Conservation (phyloP, 495 filamentous ascomycete species). For the Aspergillus ellipticus region DNA sequence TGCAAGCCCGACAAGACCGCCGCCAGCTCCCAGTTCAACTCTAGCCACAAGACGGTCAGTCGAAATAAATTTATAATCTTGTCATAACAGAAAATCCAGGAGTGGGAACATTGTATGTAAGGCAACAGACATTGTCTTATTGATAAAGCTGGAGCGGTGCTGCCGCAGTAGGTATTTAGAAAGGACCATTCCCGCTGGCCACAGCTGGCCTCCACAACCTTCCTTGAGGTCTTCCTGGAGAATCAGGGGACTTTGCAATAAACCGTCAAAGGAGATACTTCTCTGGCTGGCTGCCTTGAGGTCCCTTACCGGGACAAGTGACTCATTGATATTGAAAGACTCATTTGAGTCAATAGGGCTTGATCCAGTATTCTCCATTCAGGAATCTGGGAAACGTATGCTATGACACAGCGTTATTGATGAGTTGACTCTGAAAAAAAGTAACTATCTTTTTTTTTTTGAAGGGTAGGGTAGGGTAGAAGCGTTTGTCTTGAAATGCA, state of each 20-base stretch:
- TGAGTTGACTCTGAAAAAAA: no score
- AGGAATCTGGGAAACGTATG: background rate
- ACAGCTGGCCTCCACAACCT: constrained; percentile 88
- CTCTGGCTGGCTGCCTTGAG: constrained; percentile 63
- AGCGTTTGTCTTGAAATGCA: no score
- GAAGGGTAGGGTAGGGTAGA: no score
- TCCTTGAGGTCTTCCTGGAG: constrained; percentile 80
- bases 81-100: background rate
- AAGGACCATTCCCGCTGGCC: constrained; percentile 90
- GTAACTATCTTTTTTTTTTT: no score
- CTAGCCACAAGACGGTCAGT: constrained; percentile 42
- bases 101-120: constrained; percentile 10
- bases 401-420: background rate
- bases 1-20: constrained; percentile 72
- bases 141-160: constrained; percentile 54
- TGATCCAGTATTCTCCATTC: background rate
- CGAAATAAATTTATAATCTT: background rate
- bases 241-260: constrained; percentile 63
- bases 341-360: constrained; percentile 1
- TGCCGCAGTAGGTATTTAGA: constrained; percentile 76
- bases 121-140: constrained; percentile 69
- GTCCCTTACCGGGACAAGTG: constrained; percentile 60
- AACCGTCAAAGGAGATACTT: constrained; percentile 66
- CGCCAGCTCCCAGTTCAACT: constrained; percentile 88
- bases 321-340: constrained; percentile 53